Evolutionary conservation across 768 basidiomycete genomes (phyloP).

Genomic region (Boletus vermiculosoides): DNA sequence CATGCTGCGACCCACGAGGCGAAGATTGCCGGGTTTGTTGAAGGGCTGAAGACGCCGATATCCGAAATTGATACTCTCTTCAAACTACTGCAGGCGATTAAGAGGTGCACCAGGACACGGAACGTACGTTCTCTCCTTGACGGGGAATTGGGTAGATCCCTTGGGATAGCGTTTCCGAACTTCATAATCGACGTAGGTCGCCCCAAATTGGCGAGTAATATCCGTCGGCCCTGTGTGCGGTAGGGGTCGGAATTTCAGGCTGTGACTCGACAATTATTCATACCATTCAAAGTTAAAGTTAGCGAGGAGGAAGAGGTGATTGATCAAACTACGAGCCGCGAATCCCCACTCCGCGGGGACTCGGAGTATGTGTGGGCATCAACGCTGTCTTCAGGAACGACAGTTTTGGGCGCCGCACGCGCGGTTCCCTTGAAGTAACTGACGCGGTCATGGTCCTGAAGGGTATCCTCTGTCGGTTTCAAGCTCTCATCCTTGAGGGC

Average conservation of each 20-base stretch:
- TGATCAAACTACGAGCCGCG: neutral
- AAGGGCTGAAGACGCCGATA: neutral
- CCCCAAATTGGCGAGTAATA: slow-evolving; percentile 61
- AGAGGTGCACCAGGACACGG: neutral
- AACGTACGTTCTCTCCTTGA: slow-evolving; percentile 40
- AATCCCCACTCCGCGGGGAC: slow-evolving; percentile 63
- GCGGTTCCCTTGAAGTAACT: slow-evolving; percentile 65
- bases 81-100: slow-evolving; percentile 28
- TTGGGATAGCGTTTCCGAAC: slow-evolving; percentile 68
- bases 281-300: slow-evolving; percentile 57
- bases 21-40: neutral
- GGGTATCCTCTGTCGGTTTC: slow-evolving; percentile 50
- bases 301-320: slow-evolving; percentile 39
- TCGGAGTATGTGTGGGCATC: slow-evolving; percentile 61
- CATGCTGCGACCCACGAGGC: neutral
- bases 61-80: slow-evolving; percentile 27
- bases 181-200: slow-evolving; percentile 69
- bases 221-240: slow-evolving; percentile 52
- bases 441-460: slow-evolving; percentile 61
- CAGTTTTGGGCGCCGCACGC: slow-evolving; percentile 49
- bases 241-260: neutral
- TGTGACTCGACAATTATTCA: neutral
- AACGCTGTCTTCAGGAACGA: slow-evolving; percentile 63
- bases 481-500: slow-evolving; percentile 62
- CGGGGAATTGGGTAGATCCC: slow-evolving; percentile 55